Conservation (phyloP, 164 flowering plant species). For the Kingdonia uniflora region DNA sequence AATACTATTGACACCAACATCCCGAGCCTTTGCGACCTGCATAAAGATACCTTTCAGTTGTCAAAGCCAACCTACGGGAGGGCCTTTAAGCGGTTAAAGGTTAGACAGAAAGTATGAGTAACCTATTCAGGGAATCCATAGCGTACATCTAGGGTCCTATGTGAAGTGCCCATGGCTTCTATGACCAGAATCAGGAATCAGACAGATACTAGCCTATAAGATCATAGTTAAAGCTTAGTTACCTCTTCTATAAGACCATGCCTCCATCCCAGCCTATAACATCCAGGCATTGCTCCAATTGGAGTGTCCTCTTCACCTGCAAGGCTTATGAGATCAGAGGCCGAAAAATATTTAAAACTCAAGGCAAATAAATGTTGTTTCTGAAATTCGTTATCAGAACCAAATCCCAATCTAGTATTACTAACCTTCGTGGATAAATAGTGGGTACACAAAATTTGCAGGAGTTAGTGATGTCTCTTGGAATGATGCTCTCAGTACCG, state of each 20-base stretch:
- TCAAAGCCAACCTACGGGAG: background rate
- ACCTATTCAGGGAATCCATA: no score
- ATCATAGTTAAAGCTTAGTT: no score
- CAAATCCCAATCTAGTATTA: background rate
- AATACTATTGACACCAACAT: constrained; percentile 88
- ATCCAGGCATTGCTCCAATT: constrained; percentile 99
- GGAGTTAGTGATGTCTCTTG: constrained; percentile 79
- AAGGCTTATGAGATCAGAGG: constrained; percentile 13
- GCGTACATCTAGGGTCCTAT: no score
- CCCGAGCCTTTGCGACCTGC: constrained; percentile 83
- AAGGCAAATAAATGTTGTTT: no score
- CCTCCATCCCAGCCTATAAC: constrained; percentile 98
- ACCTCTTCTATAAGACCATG: constrained; percentile 97
- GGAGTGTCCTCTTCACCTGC: constrained; percentile 94
- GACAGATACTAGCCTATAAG: no score
- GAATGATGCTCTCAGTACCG: constrained; percentile 66
- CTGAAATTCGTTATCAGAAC: no score
- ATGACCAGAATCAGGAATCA: no score
- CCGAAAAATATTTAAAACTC: background rate
- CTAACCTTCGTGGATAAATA: constrained; percentile 95
- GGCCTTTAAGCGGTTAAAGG: background rate
- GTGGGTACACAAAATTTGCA: constrained; percentile 83
- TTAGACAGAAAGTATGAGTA: background rate
- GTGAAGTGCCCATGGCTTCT: no score
- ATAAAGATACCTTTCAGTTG: background rate